Base-by-base conservation (phyloP, 1,284 basidiomycete genomes). In the Heterobasidion irregulare region DNA sequence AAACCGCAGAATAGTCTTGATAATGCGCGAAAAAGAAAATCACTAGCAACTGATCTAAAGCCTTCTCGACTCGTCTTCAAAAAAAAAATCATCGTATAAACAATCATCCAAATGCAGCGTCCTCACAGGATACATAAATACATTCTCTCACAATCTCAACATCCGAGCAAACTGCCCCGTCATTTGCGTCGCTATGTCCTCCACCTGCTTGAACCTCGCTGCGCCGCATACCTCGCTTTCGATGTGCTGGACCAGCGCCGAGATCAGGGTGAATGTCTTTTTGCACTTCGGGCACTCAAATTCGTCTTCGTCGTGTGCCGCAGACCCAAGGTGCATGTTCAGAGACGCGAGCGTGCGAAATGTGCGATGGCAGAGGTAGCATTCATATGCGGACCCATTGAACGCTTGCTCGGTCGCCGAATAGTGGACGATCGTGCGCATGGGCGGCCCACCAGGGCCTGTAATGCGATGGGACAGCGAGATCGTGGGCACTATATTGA, bases 161-260 rank as follows among this genome's bases (percentile, higher is more conserved):
- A 57, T 41, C 47, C 57, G 60, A 43, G 62, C 56, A 56, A 69
- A 69, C 47, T 61, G 59, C 9, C 38, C 59, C 8, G 63, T 63
- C 57, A 70, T 58, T 35, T 58, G 58, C n/a, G 53, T 57, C 71
- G 81, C 70, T 0, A 68, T 64, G 2, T 66, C 63, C 52, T 68
- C 68, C 8, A 74, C 74, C 5, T 58, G 62, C 59, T 51, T 67
- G 58, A 79, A 79, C 64, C 64, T 76, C 19, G 64, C 58, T 33
- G 82, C 70, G 0, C 76, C 78, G 61, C 80, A 83, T 10, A 58
- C 67, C 63, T 75, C 75, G 61, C 79, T 83, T 68, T 82, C 80
- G 12, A 83, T 71, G 57, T 83, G 80, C 63, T 78, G 75, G 50
- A 73, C 75, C 50, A 83, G 61, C 2, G 59, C 76, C 54, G 78